phyloP scores from a whole-genome alignment of 306 rosid genomes.

The Rubus idaeus region DNA sequence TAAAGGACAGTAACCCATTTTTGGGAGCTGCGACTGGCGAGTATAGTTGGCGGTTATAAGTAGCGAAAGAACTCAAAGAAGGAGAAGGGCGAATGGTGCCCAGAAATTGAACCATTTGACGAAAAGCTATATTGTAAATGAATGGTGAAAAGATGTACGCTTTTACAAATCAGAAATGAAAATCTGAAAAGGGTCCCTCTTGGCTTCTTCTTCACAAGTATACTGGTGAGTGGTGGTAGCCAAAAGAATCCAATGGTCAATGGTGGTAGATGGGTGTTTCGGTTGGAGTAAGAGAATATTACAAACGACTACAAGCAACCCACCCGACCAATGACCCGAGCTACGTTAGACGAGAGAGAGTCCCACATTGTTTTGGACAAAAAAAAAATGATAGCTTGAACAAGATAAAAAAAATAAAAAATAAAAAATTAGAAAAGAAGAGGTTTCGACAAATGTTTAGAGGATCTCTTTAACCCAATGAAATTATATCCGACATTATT shows the following conservation, averaged over 20 bases:
- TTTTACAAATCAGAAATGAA: conserved; percentile 4
- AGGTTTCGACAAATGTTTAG: no score
- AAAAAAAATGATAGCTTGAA: no score
- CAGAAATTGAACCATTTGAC: conserved; percentile 44
- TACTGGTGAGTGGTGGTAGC: background rate
- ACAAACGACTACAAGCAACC: background rate
- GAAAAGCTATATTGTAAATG: background rate
- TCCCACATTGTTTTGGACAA: no score
- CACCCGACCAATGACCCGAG: background rate
- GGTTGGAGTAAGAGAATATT: background rate
- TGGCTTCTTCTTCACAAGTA: background rate
- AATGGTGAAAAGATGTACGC: background rate
- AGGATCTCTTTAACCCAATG: no score
- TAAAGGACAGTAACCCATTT: conserved; percentile 39
- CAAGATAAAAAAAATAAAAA: no score
- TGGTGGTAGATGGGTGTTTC: background rate
- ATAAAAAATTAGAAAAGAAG: no score
- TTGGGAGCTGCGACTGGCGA: conserved; percentile 34
- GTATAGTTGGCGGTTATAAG: conserved; percentile 32
- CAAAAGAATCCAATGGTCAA: background rate
- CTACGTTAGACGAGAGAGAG: background rate
- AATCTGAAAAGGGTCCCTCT: background rate
- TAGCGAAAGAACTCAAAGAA: conserved; percentile 39
- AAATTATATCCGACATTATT: no score
- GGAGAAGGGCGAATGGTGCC: conserved; percentile 57